Evolutionary conservation across 352 stramenopile genomes (phyloP).

Genomic region (Globisporangium heterothallicum): DNA sequence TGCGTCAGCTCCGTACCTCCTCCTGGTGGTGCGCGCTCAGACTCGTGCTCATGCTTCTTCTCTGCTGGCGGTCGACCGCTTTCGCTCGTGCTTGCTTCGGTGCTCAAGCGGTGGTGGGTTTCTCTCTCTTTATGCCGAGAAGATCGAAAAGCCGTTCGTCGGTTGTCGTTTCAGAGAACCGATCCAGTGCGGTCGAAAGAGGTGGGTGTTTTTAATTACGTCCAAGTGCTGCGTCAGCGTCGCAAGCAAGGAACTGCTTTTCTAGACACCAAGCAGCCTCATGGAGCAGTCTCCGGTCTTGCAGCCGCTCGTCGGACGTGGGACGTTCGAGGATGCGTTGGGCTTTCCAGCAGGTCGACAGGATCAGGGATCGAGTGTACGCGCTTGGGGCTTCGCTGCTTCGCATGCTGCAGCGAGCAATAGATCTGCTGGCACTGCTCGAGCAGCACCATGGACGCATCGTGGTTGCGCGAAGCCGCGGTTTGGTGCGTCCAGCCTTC

Average conservation of each 20-base stretch:
- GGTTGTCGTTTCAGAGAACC: no score
- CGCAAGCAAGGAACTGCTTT: no score
- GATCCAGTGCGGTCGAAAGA: no score
- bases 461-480: conserved; percentile 9
- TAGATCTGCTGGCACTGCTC: conserved; percentile 18
- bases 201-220: no score
- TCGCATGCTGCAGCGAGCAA: conserved; percentile 11
- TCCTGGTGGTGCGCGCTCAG: conserved; percentile 57
- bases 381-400: neutral
- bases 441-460: conserved; percentile 14
- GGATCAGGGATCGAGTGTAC: no score
- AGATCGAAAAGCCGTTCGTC: no score
- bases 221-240: no score
- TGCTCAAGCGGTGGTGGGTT: conserved; percentile 2
- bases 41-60: conserved; percentile 15
- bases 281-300: conserved; percentile 6
- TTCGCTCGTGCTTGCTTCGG: neutral
- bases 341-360: no score
- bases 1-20: conserved; percentile 29
- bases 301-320: no score
- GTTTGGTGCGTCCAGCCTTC: conserved; percentile 14
- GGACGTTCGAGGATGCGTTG: no score
- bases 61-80: neutral
- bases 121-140: no score
- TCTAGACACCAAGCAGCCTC: no score